Base-by-base conservation (phyloP, 1,284 basidiomycete species). In the Trichosporon coremiiforme region DNA sequence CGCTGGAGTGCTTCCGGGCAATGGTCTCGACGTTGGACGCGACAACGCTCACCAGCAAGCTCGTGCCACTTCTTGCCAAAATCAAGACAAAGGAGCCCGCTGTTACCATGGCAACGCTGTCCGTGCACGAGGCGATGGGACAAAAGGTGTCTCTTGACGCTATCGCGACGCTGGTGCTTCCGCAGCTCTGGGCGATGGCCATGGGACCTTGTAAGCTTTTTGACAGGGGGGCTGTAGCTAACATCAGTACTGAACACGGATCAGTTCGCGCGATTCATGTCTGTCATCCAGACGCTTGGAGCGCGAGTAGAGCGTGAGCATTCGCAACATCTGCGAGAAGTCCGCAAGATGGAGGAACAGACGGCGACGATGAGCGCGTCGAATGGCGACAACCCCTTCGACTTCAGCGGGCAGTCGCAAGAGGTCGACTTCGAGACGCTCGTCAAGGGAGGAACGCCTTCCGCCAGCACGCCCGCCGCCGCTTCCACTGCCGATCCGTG, bases 21-120 rank as follows among this genome's bases (percentile, higher is more conserved):
- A 94, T 99, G 92, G 92, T 99, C 22, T 90, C 92, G 77, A 95
- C 93, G 1, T 87, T 99, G 50, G 96, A 99, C 84, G 93, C 96
- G 84, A 84, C 87, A 64, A 97, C 92, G 73, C 81, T 99, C 67
- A 98, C 95, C 0, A 94, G 97, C 76, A 98, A 97, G 81, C 87
- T 99, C 15, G 95, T 98, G 2, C 96, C 96, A 0, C 84, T 98
- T 15, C 85, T 99, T 25, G 91, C 94, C 0, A 95, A 94, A 80
- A 98, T 99, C 77, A 91, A 96, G 68, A 99, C 96, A 1, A 97
- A 87, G 89, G 94, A 97, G 80, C 94, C 94, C 8, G 89, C 90
- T 33, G 94, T 97, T 5, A 96, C 93, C 91, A 91, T 95, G 88
- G 93, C 94, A 0, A 97, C 95, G 0, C 85, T 98, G 55, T 90